These are phyloP conservation scores for Luvunga scandens DNA, from an alignment of 345 rosid species.

Conservation along the genomic window DNA sequence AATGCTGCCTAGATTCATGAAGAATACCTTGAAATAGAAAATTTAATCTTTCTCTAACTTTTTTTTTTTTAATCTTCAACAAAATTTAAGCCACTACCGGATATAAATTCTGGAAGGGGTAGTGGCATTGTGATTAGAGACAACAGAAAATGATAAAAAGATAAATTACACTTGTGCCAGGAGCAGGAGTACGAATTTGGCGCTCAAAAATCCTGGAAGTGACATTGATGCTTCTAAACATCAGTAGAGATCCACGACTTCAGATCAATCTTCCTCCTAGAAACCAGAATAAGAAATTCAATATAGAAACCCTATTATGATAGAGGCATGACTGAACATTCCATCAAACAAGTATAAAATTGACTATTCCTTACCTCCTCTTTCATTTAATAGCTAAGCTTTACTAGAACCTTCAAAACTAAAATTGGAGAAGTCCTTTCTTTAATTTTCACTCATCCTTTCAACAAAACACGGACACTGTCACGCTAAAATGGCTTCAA, in stretches of 20 bases:
- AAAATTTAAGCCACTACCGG: not conserved
- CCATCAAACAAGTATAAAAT: not conserved
- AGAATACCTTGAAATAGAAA: not conserved
- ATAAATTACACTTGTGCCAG: constrained; percentile 56
- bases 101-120: not conserved
- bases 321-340: not conserved
- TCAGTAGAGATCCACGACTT: constrained; percentile 16
- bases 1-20: not conserved
- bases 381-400: not conserved
- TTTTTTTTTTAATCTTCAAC: not conserved
- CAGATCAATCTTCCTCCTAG: not conserved
- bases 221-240: constrained; percentile 68
- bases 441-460: not conserved
- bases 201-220: constrained; percentile 84
- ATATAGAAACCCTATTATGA: not conserved
- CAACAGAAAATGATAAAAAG: not conserved
- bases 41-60: not conserved
- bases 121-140: not conserved
- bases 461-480: not conserved
- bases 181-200: constrained; percentile 65
- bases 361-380: not conserved
- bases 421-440: not conserved
- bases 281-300: not conserved
- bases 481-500: not conserved
- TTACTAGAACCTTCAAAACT: not conserved